phyloP scores from a whole-genome alignment of 2,329 filamentous ascomycete species.

The Lecanoromycetidae sp. region DNA sequence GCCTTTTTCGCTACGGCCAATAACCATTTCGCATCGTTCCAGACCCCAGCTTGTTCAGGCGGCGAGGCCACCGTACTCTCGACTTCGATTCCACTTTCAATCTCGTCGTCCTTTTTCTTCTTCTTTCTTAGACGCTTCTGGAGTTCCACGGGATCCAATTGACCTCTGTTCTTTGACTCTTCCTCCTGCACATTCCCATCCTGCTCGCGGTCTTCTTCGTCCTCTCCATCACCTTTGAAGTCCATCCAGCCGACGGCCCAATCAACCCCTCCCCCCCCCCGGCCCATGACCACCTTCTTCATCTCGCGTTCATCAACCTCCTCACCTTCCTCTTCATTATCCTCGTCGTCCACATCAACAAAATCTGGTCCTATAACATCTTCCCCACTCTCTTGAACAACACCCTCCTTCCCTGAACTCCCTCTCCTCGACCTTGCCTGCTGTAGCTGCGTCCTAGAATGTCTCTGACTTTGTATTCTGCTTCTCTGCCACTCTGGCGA shows the following conservation, averaged over 20 bases:
- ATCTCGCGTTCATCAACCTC: slow-evolving; percentile 17
- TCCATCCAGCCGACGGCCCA: slow-evolving; percentile 17
- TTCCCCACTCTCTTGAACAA: slow-evolving; percentile 24
- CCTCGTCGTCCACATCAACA: slow-evolving; percentile 48
- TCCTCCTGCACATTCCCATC: background rate
- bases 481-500: background rate
- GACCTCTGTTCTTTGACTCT: background rate
- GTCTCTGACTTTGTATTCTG: background rate
- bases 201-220: background rate
- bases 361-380: slow-evolving; percentile 46
- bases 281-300: slow-evolving; percentile 14
- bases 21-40: slow-evolving; percentile 16
- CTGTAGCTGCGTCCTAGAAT: background rate
- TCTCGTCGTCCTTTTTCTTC: slow-evolving; percentile 3
- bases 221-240: slow-evolving; percentile 5
- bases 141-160: slow-evolving; percentile 5
- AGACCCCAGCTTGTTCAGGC: slow-evolving; percentile 7
- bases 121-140: slow-evolving; percentile 6
- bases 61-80: background rate
- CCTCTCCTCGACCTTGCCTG: background rate
- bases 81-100: background rate
- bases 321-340: slow-evolving; percentile 25
- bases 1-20: slow-evolving; percentile 9
- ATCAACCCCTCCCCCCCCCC: slow-evolving; percentile 16
- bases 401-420: background rate